Conservation (phyloP, 2,329 filamentous ascomycete species). For the Calonectria ilicicola region DNA sequence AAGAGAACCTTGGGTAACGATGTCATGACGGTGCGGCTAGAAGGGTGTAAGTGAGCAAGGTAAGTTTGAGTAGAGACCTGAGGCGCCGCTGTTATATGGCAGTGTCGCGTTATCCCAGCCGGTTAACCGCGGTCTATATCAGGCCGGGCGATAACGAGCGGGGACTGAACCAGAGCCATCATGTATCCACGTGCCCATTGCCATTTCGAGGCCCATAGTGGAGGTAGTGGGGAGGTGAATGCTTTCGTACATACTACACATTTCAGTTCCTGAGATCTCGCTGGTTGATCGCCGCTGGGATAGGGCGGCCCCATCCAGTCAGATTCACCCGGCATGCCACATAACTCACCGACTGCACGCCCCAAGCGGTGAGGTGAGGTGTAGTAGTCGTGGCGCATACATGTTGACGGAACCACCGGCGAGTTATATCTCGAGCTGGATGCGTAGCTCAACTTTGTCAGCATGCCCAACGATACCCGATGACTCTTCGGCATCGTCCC, state of each 20-base stretch:
- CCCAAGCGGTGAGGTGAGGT: not conserved
- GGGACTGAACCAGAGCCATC: not conserved
- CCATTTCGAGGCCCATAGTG: not conserved
- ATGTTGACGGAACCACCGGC: not conserved
- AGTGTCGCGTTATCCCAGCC: not conserved
- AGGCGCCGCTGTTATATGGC: not conserved
- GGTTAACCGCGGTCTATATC: not conserved
- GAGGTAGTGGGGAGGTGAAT: not conserved
- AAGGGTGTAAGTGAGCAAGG: not conserved
- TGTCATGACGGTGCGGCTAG: conserved; percentile 26
- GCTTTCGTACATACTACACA: not conserved
- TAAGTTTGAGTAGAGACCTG: not conserved
- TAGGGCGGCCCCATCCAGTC: not conserved
- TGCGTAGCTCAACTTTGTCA: not conserved
- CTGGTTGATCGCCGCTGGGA: not conserved
- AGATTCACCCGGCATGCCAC: not conserved
- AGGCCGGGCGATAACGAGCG: conserved; percentile 1
- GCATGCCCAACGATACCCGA: not conserved
- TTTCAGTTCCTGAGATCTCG: conserved; percentile 16
- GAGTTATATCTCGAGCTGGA: not conserved
- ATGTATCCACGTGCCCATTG: conserved; percentile 17
- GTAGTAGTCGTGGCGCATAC: not conserved
- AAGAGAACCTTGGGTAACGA: conserved; percentile 32
- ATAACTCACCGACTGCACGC: not conserved
- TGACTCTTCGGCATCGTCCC: not conserved